phyloP scores from a whole-genome alignment of 1,139 yeast genomes.

The Lodderomyces jiufengensis region DNA sequence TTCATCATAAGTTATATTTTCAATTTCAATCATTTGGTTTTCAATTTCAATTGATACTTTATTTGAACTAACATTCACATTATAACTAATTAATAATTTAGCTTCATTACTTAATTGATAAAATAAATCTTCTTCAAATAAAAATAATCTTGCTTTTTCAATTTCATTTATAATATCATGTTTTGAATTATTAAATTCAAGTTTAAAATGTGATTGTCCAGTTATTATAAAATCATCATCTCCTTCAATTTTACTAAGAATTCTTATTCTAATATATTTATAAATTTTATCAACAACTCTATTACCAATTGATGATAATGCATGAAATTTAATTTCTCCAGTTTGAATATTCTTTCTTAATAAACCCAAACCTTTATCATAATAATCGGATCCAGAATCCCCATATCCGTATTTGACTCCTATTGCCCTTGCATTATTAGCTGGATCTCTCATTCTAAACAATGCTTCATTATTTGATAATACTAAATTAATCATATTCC shows the following conservation, averaged over 20 bases:
- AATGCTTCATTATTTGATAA: conserved; percentile 63
- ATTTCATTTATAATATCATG: conserved; percentile 44
- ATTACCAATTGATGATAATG: conserved; percentile 20
- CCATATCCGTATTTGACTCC: conserved; percentile 89
- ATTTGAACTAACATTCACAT: conserved; percentile 64
- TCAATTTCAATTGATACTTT: conserved; percentile 65
- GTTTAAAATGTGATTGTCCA: conserved; percentile 41
- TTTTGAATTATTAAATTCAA: conserved; percentile 17
- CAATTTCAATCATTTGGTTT: conserved; percentile 70
- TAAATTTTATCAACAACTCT: conserved; percentile 26
- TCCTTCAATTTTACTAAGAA: conserved; percentile 50
- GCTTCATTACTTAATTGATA: conserved; percentile 77
- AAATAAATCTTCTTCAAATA: conserved; percentile 83
- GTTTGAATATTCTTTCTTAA: conserved; percentile 40
- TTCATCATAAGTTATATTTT: conserved; percentile 51
- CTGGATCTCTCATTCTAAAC: conserved; percentile 61
- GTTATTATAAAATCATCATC: conserved; percentile 41
- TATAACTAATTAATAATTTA: conserved; percentile 62
- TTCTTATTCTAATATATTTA: conserved; percentile 50
- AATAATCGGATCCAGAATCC: conserved; percentile 79
- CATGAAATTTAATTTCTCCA: conserved; percentile 35
- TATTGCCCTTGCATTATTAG: conserved; percentile 44
- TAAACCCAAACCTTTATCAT: conserved; percentile 73
- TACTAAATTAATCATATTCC: conserved; percentile 59
- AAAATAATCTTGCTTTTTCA: conserved; percentile 59